These are phyloP conservation scores for Juglanconis oblonga DNA, from an alignment of 2,329 filamentous ascomycete species.

Conservation along the genomic window DNA sequence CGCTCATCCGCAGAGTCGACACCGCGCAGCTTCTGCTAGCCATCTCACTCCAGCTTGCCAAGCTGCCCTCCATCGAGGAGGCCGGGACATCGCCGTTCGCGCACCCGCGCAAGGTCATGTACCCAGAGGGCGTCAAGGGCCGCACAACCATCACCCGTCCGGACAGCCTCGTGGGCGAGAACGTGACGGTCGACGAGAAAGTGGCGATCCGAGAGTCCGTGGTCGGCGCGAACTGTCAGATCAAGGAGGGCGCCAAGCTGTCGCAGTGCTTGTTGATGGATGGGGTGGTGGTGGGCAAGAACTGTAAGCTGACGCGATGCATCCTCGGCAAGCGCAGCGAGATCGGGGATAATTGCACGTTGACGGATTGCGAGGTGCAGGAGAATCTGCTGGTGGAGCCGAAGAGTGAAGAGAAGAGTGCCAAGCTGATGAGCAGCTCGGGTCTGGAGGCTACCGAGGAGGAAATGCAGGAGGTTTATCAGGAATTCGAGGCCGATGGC, in stretches of 20 bases:
- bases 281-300: slow-evolving; percentile 78
- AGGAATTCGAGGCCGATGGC: slow-evolving; percentile 27
- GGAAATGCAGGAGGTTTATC: slow-evolving; percentile 54
- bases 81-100: slow-evolving; percentile 68
- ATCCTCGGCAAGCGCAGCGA: slow-evolving; percentile 78
- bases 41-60: slow-evolving; percentile 82
- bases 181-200: slow-evolving; percentile 85
- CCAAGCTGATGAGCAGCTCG: slow-evolving; percentile 65
- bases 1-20: slow-evolving; percentile 83
- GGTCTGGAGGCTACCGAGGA: slow-evolving; percentile 63
- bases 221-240: slow-evolving; percentile 82
- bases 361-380: slow-evolving; percentile 90
- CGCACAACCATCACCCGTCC: slow-evolving; percentile 78
- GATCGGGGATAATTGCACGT: slow-evolving; percentile 75
- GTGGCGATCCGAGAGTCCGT: slow-evolving; percentile 90
- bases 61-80: slow-evolving; percentile 70
- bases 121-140: slow-evolving; percentile 76
- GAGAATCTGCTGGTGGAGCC: slow-evolving; percentile 83
- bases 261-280: slow-evolving; percentile 93
- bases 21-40: slow-evolving; percentile 77
- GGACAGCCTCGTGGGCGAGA: slow-evolving; percentile 82
- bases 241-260: slow-evolving; percentile 80
- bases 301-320: slow-evolving; percentile 81
- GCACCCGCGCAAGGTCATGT: slow-evolving; percentile 75
- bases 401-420: slow-evolving; percentile 66